Percentiles rank a stretch among this genome's conserved stretches.
Evolutionary conservation across 1,139 yeast species (phyloP).

Genomic region (Nadsonia commutata): DNA sequence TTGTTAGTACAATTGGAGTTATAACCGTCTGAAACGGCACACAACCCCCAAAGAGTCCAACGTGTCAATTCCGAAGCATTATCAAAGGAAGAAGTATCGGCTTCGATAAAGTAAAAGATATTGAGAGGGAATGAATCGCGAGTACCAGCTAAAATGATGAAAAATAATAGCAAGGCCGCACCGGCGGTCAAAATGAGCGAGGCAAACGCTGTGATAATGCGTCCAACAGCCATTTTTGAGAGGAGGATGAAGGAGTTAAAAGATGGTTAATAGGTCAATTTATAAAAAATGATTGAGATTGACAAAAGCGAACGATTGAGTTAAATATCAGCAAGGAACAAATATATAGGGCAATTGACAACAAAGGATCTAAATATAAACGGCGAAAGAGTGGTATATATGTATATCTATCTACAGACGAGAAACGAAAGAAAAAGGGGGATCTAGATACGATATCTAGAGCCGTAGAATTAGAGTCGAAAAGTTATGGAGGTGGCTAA

Average conservation of each 20-base stretch:
- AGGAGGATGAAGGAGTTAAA: not conserved
- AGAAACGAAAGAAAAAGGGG: too few relatives aligned
- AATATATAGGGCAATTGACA: too few relatives aligned
- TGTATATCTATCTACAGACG: too few relatives aligned
- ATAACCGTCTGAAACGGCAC: slow-evolving; percentile 31
- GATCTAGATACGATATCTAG: too few relatives aligned
- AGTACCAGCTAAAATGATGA: slow-evolving; percentile 53
- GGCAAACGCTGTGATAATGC: slow-evolving; percentile 9
- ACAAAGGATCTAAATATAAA: too few relatives aligned
- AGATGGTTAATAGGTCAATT: slow-evolving; percentile 1
- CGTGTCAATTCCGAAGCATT: slow-evolving; percentile 36
- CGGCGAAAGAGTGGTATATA: too few relatives aligned
- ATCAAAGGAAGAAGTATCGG: slow-evolving; percentile 43
- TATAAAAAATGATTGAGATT: not conserved
- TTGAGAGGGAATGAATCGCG: slow-evolving; percentile 33
- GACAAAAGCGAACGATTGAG: not conserved
- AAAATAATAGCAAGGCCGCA: slow-evolving; percentile 39
- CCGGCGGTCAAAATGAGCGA: slow-evolving; percentile 16
- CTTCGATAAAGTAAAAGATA: slow-evolving; percentile 56
- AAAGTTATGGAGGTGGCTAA: too few relatives aligned
- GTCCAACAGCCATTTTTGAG: slow-evolving; percentile 10
- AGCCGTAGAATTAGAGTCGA: too few relatives aligned
- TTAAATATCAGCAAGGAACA: not conserved
- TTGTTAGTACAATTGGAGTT: slow-evolving; percentile 32
- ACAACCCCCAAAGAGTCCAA: slow-evolving; percentile 62